phyloP scores from a whole-genome alignment of 1,284 basidiomycete genomes.

The Sparassis latifolia region DNA sequence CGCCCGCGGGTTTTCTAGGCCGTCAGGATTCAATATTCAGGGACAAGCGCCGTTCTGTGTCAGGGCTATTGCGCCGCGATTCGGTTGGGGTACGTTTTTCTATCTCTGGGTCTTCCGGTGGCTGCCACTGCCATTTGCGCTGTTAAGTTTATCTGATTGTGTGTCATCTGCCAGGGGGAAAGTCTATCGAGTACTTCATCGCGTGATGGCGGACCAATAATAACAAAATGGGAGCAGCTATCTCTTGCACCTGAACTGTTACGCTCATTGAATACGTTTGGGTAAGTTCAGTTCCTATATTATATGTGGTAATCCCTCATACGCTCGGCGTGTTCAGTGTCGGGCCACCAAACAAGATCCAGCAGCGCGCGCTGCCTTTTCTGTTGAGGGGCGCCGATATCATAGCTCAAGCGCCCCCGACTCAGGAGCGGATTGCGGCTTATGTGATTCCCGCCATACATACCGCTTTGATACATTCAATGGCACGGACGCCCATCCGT shows the following conservation, averaged over 20 bases:
- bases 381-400: constrained; percentile 91
- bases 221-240: constrained; percentile 96
- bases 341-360: constrained; percentile 97
- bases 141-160: constrained; percentile 15
- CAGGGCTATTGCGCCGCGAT: constrained; percentile 63
- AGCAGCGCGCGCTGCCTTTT: constrained; percentile 93
- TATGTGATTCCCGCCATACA: constrained; percentile 95
- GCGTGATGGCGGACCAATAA: constrained; percentile 75
- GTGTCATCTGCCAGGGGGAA: constrained; percentile 43
- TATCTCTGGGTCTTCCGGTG: not conserved
- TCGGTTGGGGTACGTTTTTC: constrained; percentile 57
- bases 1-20: constrained; percentile 19
- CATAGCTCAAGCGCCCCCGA: constrained; percentile 97
- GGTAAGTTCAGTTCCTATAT: constrained; percentile 45
- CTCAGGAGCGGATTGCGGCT: constrained; percentile 95
- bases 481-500: constrained; percentile 47
- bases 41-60: constrained; percentile 75
- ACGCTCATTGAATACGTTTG: constrained; percentile 88
- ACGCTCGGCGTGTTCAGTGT: constrained; percentile 46
- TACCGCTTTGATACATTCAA: constrained; percentile 63
- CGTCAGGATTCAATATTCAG: constrained; percentile 29
- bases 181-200: constrained; percentile 42
- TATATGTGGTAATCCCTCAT: constrained; percentile 6
- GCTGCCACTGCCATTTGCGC: not conserved
- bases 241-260: constrained; percentile 82